Evolutionary conservation across 176 grass and related monocot species (phyloP), one percentile per base, ranked within the genome.

Genomic region (Tillandsia fasciculata): DNA sequence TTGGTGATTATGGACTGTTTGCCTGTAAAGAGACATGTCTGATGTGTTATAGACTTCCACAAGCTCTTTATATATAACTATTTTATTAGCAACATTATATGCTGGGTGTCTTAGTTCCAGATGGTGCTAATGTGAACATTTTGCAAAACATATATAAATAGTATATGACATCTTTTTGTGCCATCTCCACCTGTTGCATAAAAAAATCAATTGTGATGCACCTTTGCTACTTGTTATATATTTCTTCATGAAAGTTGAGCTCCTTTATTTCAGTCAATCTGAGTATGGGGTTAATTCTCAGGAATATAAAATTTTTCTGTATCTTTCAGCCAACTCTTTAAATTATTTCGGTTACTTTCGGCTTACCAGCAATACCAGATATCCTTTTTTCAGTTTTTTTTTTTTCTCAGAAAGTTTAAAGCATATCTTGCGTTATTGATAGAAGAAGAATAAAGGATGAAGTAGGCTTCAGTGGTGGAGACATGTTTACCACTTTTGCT

Each of bases 251-350:
- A 67, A 49, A 67, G 65, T 49, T 2, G 14, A 67, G 28, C 8
- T 67, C 64, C 64, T 67, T 67, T 49, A 67, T 67, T 15, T 20
- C 13, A 49, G 15, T 67, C 42, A 67, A 67, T 67, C 28, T 17
- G n/a, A 49, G 12, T 12, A 17, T 67, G 65, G 65, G 65, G 33
- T 67, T 33, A 2, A 67, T 48, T 2, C 8, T 67, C 9, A 15
- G 48, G 42, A 49, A 14, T 67, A 67, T 48, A 49, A 67, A 22
- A 49, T 10, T 67, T 3, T 48, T n/a, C 65, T 3, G 8, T 13
- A 49, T n/a, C 15, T 67, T n/a, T 67, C 18, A 18, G 26, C 15
- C 15, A 67, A 7, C 4, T 47, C 48, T 67, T 67, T 10, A 47
- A 67, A 9, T 9, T 67, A n/a, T n/a, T 14, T 67, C 9, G 14